Evolutionary conservation across 75 land plant species (phyloP), one percentile per base, ranked within the genome.

Genomic region (Selaginella moellendorffii): DNA sequence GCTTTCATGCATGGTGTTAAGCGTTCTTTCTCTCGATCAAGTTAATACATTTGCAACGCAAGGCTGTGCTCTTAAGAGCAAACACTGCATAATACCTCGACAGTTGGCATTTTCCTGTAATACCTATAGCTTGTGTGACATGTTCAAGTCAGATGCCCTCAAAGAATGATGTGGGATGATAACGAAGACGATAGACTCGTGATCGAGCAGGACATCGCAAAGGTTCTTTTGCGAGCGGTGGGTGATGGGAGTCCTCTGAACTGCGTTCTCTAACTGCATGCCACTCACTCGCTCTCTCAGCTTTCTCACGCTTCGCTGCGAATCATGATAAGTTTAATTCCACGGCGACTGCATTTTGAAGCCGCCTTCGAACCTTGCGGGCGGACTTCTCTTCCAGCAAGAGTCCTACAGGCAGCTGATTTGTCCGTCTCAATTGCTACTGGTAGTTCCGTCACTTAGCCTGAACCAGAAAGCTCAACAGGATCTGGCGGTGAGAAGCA

Each of bases 191-290:
- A 87, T 71, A 78, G 75, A 52, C 72, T 64, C 31, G 78, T 65
- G 42, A 76, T 78, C 60, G 93, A 90, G 61, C 68, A 77, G 56
- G 76, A 53, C 60, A 82, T 90, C 29, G 78, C 83, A 30, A 70
- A 72, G 52, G 71, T 70, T 65, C 77, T 87, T 26, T 52, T 90
- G 2, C 75, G 67, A 66, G 85, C 82, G 28, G 72, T 73, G 42
- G 68, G 71, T 54, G 97, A 90, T 71, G 97, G 93, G 54, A 87
- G 88, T 58, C 97, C 97, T 30, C 72, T 87, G 27, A 93, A 87
- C 30, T 71, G 97, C 14, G 46, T 36, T 5, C 14, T n/a, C n/a
- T n/a, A n/a, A n/a, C n/a, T n/a, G n/a, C n/a, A n/a, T n/a, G n/a
- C n/a, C n/a, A n/a, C n/a, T n/a, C n/a, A n/a, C n/a, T 1, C 60